Evolutionary conservation across 805 yeast species (phyloP), one percentile per base, ranked within the genome.

Genomic region (Wickerhamomyces alni): DNA sequence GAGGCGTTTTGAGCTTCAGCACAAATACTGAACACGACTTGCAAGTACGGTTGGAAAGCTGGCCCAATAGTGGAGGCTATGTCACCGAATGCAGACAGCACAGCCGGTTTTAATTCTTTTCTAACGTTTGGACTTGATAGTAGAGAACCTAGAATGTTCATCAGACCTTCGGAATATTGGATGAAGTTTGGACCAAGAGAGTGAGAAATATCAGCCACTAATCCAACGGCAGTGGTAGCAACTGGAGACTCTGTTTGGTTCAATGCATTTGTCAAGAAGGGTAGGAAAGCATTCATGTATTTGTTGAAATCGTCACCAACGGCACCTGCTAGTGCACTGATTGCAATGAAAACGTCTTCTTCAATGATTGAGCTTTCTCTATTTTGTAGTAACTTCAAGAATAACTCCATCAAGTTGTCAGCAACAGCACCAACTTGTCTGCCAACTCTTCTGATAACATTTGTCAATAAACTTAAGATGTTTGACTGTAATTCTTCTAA

Each of bases 31-130:
- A 89, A 82, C 26, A 88, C 95, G 44, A 78, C 86, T 29, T 72
- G 76, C 47, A 88, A 65, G 62, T 87, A 93, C 41, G 81, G 87
- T 48, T 73, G 72, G 63, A 91, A 93, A 40, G 72, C 77, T 2
- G 72, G 58, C 4, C 96, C 97, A 45, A 89, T 78, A 12, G 93
- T 80, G 1, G 95, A 76, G 4, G 98, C 97, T 54, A 93, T 77
- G 62, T 93, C 99, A 47, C 99, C 99, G 61, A 93, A 87, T 54
- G 95, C 87, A 11, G 97, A 86, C 49, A 93, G 67, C 22, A 91
- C 87, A 17, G 87, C 73, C 15, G 97, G 96, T 60, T 86, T 81
- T 49, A 91, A 71, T 46, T 87, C 96, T 43, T 86, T 76, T 57
- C 82, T 82, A 16, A 87, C 80, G 41, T 74, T 75, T 31, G 74